Evolutionary conservation across 1,284 basidiomycete species (phyloP).

Genomic region (Puccinia coronata): DNA sequence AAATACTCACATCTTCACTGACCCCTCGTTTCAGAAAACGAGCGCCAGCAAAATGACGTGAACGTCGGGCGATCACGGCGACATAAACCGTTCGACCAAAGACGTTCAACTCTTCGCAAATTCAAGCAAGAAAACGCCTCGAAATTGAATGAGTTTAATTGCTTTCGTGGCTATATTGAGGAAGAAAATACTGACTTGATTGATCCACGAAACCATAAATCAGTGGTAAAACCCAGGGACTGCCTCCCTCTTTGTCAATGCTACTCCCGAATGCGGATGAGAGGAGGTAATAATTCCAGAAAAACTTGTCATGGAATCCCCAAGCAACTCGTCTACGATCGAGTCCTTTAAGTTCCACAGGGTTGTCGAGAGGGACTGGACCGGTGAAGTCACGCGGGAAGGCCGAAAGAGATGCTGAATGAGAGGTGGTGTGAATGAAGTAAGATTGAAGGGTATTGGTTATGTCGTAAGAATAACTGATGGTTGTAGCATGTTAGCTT

Average conservation of each 20-base stretch:
- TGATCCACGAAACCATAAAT: slow-evolving; percentile 97
- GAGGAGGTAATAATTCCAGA: slow-evolving; percentile 95
- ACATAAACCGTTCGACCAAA: slow-evolving; percentile 88
- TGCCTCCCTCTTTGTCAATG: slow-evolving; percentile 63
- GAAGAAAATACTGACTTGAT: slow-evolving; percentile 72
- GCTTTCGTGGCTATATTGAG: not conserved
- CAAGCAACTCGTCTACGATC: slow-evolving; percentile 54
- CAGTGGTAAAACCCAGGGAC: slow-evolving; percentile 85
- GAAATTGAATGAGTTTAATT: not conserved
- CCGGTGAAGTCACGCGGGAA: slow-evolving; percentile 48
- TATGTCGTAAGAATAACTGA: slow-evolving; percentile 91
- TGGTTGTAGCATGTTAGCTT: not conserved
- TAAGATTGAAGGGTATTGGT: slow-evolving; percentile 94
- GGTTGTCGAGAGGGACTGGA: slow-evolving; percentile 50
- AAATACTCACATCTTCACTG: slow-evolving; percentile 72
- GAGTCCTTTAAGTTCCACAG: not conserved
- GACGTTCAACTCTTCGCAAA: slow-evolving; percentile 76
- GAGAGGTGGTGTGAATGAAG: slow-evolving; percentile 66
- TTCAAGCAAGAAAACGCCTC: slow-evolving; percentile 14
- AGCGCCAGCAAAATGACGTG: slow-evolving; percentile 92
- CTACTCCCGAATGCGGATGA: slow-evolving; percentile 63
- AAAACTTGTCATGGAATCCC: slow-evolving; percentile 83
- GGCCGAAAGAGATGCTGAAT: slow-evolving; percentile 41
- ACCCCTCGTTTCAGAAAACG: slow-evolving; percentile 93
- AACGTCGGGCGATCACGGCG: slow-evolving; percentile 88